Conservation (phyloP, 1,284 basidiomycete genomes). For the Neonothopanus nambi region DNA sequence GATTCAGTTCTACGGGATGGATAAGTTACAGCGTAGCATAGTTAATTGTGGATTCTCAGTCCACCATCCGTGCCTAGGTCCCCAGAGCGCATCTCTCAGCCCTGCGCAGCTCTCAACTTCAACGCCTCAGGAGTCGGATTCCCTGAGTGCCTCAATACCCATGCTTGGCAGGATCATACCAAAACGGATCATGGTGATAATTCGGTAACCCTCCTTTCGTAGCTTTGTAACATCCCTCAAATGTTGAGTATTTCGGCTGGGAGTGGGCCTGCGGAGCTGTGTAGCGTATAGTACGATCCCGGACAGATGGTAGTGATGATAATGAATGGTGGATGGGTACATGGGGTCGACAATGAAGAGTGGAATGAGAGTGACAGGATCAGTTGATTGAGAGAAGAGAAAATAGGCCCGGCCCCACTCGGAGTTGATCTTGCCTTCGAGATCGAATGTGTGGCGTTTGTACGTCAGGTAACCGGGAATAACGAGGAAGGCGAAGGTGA, state of each 20-base stretch:
- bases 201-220: conserved; percentile 8
- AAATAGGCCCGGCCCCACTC: no score
- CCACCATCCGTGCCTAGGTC: conserved; percentile 52
- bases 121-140: no score
- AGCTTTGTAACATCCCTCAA: conserved; percentile 28
- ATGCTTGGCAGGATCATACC: conserved; percentile 3
- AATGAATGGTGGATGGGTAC: no score
- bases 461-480: conserved; percentile 73
- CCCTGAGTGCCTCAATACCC: neutral
- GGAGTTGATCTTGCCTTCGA: conserved; percentile 73
- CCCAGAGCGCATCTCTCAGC: no score
- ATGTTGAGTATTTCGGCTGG: conserved; percentile 20
- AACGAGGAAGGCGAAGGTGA: conserved; percentile 61
- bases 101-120: no score
- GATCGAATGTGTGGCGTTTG: conserved; percentile 65
- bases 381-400: no score
- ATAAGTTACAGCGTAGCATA: conserved; percentile 33
- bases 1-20: neutral
- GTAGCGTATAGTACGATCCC: no score
- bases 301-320: no score
- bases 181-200: conserved; percentile 5
- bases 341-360: no score
- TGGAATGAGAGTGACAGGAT: no score
- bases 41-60: conserved; percentile 61
- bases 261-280: conserved; percentile 29